These are phyloP conservation scores for Ambispora gerdemannii DNA, from an alignment of 192 early-diverging fungal genomes.

Conservation along the genomic window DNA sequence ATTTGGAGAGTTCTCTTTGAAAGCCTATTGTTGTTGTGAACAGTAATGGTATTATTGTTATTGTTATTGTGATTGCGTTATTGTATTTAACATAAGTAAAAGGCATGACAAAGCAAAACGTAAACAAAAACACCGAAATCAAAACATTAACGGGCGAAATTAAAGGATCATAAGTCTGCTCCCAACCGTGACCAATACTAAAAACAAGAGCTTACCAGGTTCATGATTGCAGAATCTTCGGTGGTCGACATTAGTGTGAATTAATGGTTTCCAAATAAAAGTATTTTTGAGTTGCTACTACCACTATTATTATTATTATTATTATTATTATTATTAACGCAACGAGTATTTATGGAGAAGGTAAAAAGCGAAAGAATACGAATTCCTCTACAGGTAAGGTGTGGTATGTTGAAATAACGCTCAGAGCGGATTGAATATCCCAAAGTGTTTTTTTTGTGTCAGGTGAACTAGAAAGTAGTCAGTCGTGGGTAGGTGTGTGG, in stretches of 20 bases:
- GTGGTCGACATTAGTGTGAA: background rate
- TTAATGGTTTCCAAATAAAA: background rate
- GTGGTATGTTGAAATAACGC: background rate
- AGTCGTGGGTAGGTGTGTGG: too few relatives aligned
- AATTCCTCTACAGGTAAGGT: background rate
- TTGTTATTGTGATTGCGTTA: too few relatives aligned
- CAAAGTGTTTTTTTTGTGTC: conserved; percentile 1
- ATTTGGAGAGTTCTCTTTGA: conserved; percentile 23
- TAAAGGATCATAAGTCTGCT: background rate
- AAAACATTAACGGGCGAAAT: background rate
- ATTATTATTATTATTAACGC: too few relatives aligned
- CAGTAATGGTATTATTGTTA: too few relatives aligned
- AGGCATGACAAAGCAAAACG: background rate
- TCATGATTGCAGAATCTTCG: conserved; percentile 18
- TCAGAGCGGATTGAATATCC: background rate
- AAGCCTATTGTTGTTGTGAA: too few relatives aligned
- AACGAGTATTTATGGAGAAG: background rate
- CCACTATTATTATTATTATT: too few relatives aligned
- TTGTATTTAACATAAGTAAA: background rate
- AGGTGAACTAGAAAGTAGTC: conserved; percentile 31
- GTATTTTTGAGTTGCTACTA: background rate
- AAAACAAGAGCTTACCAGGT: conserved; percentile 1
- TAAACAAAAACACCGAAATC: background rate
- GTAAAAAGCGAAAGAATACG: background rate
- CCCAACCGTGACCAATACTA: background rate